Base-by-base conservation (phyloP, 2,329 filamentous ascomycete genomes). In the Thermoascus crustaceus region DNA sequence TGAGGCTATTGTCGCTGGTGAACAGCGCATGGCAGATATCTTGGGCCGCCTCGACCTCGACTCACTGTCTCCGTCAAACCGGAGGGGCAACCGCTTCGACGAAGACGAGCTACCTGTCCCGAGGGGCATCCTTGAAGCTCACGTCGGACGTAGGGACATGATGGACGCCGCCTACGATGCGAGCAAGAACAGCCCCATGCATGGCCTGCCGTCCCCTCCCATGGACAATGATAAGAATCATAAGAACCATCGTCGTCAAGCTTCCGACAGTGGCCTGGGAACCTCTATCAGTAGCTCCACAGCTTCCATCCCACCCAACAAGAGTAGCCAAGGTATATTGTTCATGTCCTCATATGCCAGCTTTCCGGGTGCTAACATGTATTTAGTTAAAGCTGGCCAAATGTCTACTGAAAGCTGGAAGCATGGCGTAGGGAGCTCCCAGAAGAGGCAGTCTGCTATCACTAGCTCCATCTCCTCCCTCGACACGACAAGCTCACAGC, bases 261-360 rank as follows among this genome's bases (percentile, higher is more conserved):
- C 76, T 40, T 91, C 85, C 10, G 88, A 95, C 66, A 94, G 87
- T 58, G 88, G 86, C 35, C 70, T 95, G 44, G 88, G 88, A 34
- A 83, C 85, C 27, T 94, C 87, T 26, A 72, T 94, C 52, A 75
- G 71, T 41, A 82, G 76, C 31, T 71, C 67, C 21, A 60, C 64
- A 37, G 67, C 65, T 37, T 43, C 54, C 27, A 34, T 47, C 19
- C 49, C 51, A 9, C 69, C 75, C 45, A 73, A 76, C 55, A 58
- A 66, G 46, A 58, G 60, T 31, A 52, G 39, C 43, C 51, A 53
- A 59, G 57, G 46, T 67, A 61, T 44, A 60, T 61, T 44, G 45
- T 72, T 64, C 32, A 58, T 61, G 48, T 65, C 63, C 37, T 48
- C 42, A 35, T 43, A 41, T 29, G 25, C 46, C 34, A 37, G 44